Evolutionary conservation across 2,329 filamentous ascomycete species (phyloP), one percentile per base, ranked within the genome.

Genomic region (Trichoderma sp.): DNA sequence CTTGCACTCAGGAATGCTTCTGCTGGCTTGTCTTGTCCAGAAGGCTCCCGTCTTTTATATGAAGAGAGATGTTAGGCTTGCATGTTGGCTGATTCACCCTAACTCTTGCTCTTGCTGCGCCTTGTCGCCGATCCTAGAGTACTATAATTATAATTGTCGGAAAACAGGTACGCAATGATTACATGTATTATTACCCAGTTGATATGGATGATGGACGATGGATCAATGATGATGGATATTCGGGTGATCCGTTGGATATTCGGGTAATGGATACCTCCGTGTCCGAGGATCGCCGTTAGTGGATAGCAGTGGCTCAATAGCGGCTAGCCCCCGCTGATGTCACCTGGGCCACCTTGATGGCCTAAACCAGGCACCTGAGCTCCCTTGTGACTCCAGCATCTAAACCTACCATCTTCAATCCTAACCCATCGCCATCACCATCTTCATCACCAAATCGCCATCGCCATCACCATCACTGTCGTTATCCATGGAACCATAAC

Each of bases 311-410:
- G 50, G n/a, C 56, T 29, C 38, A 29, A 27, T 21, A 24, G 53
- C 24, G 33, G 3, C 33, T 29, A n/a, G 16, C 33, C 18, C 65
- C 71, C 63, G 41, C 71, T 74, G 71, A 74, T 74, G 71, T 74
- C 71, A 74, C 71, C 71, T 67, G 71, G 53, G 59, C 71, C 71
- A 66, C 71, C 71, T 66, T 74, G 71, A 65, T 74, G 60, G 71
- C 31, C 38, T 41, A 29, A 8, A 24, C n/a, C 41, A 24, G 56
- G 21, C 35, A 21, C 33, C 7, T 11, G n/a, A 68, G 66, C 66
- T 69, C 45, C 24, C 50, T 33, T 18, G 16, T 21, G 3, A 56
- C n/a, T 27, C n/a, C 31, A 53, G n/a, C 21, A 16, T 24, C 66
- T 6, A 69, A 27, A 11, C 27, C 16, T 45, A 6, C 41, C 41